Base-by-base conservation (phyloP, 2,329 filamentous ascomycete genomes). In the Fusarium secorum region DNA sequence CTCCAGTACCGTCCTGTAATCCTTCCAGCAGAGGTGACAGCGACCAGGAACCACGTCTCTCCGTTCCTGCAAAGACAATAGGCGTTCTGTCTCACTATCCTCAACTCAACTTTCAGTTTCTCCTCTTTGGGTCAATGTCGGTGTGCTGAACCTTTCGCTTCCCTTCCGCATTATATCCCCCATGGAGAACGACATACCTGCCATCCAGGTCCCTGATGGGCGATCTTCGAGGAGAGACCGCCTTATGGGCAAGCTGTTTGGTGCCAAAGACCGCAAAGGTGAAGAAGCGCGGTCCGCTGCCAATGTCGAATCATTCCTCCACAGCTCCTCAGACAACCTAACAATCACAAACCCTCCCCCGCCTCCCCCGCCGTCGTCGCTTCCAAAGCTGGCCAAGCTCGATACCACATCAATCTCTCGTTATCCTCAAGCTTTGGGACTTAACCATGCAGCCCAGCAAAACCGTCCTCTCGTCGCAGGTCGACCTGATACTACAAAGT, bases 211-310 rank as follows among this genome's bases (percentile, higher is more conserved):
- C 71, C 79, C 82, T 61, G 83, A 84, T 66, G 80, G 78, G 64
- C 79, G 81, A 62, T 77, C 78, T 66, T 84, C 84, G 38, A 84
- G 81, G 78, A 82, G 85, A 74, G 84, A 85, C 75, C 88, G 89
- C 66, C 79, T 91, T 49, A 90, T 90, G 85, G 88, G 88, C 71
- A 90, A 89, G 82, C 82, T 91, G 63, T 90, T 90, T 75, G 83
- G 84, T 61, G 78, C 79, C 67, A 85, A 82, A 75, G 84, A 84
- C 55, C 75, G 75, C 70, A 84, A 83, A 65, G 69, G 73, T 36
- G 73, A 76, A 22, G 76, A 79, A 22, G 78, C 77, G 61, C 78
- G 79, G 54, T 80, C 79, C 17, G 80, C 80, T 44, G 81, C 81
- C 73, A 85, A 87, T 53, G 82, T 91, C 68, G 85, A 89, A 75